A percentile compares a stretch with the other conserved stretches of the same genome.
These are phyloP conservation scores for Jaminaea rosea DNA, from an alignment of 1,284 basidiomycete species.

Conservation along the genomic window DNA sequence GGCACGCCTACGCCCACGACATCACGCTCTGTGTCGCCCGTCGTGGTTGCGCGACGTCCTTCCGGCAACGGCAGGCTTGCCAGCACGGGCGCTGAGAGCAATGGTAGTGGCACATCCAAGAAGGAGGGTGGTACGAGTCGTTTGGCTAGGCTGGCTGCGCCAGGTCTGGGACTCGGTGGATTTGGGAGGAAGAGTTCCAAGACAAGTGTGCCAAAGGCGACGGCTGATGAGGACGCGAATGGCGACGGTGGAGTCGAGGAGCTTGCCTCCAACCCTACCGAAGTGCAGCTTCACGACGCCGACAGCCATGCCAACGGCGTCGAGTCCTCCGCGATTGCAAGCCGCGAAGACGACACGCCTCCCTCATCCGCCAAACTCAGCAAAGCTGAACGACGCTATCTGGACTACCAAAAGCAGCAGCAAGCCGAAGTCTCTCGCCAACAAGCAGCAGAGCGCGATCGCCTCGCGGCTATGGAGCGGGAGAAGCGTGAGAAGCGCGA, in stretches of 20 bases:
- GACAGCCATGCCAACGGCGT: neutral
- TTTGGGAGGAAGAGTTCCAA: neutral
- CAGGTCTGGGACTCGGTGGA: neutral
- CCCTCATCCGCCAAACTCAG: neutral
- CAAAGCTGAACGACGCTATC: slow-evolving; percentile 20
- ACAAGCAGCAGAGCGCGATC: slow-evolving; percentile 16
- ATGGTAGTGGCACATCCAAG: neutral
- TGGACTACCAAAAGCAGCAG: slow-evolving; percentile 23
- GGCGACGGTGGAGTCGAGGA: neutral
- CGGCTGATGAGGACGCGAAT: neutral
- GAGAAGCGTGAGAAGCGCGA: slow-evolving; percentile 10
- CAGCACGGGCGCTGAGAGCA: neutral
- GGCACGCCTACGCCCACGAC: neutral
- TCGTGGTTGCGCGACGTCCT: no score
- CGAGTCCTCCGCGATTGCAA: neutral
- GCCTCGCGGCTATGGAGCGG: slow-evolving; percentile 12
- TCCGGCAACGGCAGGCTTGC: no score
- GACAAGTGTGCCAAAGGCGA: neutral
- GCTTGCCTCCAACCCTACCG: slow-evolving; percentile 7
- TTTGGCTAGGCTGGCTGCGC: neutral
- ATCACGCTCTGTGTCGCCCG: no score
- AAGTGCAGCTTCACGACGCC: neutral
- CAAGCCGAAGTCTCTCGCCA: slow-evolving; percentile 22
- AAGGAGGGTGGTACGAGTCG: neutral
- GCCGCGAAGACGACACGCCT: neutral